Conservation (phyloP, 1,284 basidiomycete genomes). For the Trametes pubescens region DNA sequence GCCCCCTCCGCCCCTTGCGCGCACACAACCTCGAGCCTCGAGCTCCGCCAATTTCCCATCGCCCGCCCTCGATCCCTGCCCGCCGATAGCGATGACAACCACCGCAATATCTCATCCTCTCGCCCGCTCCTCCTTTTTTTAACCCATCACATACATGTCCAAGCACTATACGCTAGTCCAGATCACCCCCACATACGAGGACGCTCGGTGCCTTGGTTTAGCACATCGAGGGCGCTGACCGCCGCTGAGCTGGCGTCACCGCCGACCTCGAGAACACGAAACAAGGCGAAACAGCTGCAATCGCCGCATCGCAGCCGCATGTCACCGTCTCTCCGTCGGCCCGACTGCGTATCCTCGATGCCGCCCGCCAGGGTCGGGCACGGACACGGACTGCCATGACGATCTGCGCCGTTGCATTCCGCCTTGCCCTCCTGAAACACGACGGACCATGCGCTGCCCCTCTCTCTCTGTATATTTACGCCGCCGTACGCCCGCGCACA, state of each 20-base stretch:
- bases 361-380: constrained; percentile 15
- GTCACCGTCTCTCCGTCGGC: constrained; percentile 7
- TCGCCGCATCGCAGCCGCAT: constrained; percentile 16
- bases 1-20: constrained; percentile 19
- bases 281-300: constrained; percentile 11
- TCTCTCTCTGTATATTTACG: constrained; percentile 1
- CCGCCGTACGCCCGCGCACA: constrained; percentile 1
- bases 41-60: constrained; percentile 7
- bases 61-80: neutral
- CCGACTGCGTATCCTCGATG: constrained; percentile 1
- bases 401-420: constrained; percentile 6
- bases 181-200: neutral
- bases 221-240: neutral
- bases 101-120: neutral
- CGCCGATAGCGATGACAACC: constrained; percentile 13
- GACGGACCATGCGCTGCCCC: constrained; percentile 1
- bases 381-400: constrained; percentile 19
- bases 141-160: neutral
- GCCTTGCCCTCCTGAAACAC: constrained; percentile 10
- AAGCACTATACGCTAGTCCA: neutral
- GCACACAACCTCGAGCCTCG: constrained; percentile 20
- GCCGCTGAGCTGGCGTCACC: neutral
- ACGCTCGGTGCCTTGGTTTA: neutral
- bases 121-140: neutral
- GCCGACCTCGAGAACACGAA: constrained; percentile 22